These are phyloP conservation scores for Clohesyomyces aquaticus DNA, from an alignment of 495 filamentous ascomycete genomes.

Conservation along the genomic window DNA sequence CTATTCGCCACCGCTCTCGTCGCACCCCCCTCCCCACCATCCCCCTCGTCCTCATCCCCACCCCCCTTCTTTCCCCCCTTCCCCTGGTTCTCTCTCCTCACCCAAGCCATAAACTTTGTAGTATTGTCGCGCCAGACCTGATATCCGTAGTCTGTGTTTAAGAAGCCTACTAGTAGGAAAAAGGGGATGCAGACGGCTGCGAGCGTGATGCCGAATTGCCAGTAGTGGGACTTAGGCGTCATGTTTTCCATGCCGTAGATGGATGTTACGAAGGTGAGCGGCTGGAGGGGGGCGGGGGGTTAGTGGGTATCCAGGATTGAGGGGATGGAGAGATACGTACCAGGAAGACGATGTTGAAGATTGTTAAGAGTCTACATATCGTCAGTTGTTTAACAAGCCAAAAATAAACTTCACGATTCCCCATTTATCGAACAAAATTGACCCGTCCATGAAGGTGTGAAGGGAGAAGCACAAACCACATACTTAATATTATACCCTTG, in stretches of 20 bases:
- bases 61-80: too few relatives aligned
- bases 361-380: constrained; percentile 52
- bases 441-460: too few relatives aligned
- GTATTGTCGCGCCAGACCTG: too few relatives aligned
- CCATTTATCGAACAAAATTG: too few relatives aligned
- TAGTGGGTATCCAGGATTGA: too few relatives aligned
- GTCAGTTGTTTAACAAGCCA: too few relatives aligned
- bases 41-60: constrained; percentile 24
- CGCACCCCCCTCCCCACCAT: constrained; percentile 21
- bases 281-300: too few relatives aligned
- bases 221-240: constrained; percentile 42
- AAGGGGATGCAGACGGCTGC: constrained; percentile 51
- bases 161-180: constrained; percentile 50
- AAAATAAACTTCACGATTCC: too few relatives aligned
- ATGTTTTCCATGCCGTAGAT: constrained; percentile 56
- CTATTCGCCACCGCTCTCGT: constrained; percentile 20
- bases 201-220: constrained; percentile 48
- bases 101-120: too few relatives aligned
- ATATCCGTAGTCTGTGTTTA: constrained; percentile 46
- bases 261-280: constrained; percentile 51
- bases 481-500: constrained; percentile 55
- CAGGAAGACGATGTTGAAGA: constrained; percentile 56
- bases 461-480: too few relatives aligned
- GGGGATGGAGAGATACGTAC: constrained; percentile 41
- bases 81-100: too few relatives aligned